Evolutionary conservation across 2,329 filamentous ascomycete genomes (phyloP).

Genomic region (Penicillium sp.): DNA sequence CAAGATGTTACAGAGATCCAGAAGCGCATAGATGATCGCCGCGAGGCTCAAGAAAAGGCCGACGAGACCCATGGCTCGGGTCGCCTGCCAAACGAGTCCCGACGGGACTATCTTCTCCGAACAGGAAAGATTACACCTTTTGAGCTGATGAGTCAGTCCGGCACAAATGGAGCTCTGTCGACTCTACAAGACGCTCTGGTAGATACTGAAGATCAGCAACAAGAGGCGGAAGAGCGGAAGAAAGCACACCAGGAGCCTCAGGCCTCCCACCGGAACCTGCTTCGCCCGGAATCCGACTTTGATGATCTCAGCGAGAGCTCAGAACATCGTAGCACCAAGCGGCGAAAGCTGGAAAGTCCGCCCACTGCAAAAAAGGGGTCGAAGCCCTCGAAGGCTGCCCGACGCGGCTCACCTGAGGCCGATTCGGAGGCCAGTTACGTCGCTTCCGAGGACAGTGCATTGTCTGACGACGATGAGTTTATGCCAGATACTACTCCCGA

Average conservation of each 20-base stretch:
- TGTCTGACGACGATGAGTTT: slow-evolving; percentile 34
- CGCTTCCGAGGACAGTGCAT: slow-evolving; percentile 26
- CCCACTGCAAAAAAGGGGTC: not conserved
- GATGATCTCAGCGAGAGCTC: slow-evolving; percentile 35
- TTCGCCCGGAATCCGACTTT: slow-evolving; percentile 65
- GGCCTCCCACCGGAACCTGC: slow-evolving; percentile 65
- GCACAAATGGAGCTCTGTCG: slow-evolving; percentile 54
- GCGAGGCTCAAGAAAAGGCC: slow-evolving; percentile 49
- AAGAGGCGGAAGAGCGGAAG: slow-evolving; percentile 46
- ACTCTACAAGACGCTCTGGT: slow-evolving; percentile 71
- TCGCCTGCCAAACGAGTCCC: slow-evolving; percentile 70
- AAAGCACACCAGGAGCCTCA: slow-evolving; percentile 36
- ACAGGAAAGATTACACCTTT: slow-evolving; percentile 98
- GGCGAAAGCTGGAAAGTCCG: slow-evolving; percentile 27
- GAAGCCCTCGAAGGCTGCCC: not conserved
- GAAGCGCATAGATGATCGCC: slow-evolving; percentile 69
- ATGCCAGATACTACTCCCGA: slow-evolving; percentile 26
- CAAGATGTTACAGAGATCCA: slow-evolving; percentile 76
- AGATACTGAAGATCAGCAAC: slow-evolving; percentile 69
- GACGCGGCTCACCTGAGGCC: slow-evolving; percentile 6
- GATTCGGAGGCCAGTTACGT: slow-evolving; percentile 33
- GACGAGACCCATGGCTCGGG: slow-evolving; percentile 41
- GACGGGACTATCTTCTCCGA: slow-evolving; percentile 83
- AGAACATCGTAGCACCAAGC: slow-evolving; percentile 27
- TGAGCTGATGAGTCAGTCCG: slow-evolving; percentile 64